phyloP scores from a whole-genome alignment of 2,329 filamentous ascomycete genomes.

The Cladosporium austrohemisphaericum region DNA sequence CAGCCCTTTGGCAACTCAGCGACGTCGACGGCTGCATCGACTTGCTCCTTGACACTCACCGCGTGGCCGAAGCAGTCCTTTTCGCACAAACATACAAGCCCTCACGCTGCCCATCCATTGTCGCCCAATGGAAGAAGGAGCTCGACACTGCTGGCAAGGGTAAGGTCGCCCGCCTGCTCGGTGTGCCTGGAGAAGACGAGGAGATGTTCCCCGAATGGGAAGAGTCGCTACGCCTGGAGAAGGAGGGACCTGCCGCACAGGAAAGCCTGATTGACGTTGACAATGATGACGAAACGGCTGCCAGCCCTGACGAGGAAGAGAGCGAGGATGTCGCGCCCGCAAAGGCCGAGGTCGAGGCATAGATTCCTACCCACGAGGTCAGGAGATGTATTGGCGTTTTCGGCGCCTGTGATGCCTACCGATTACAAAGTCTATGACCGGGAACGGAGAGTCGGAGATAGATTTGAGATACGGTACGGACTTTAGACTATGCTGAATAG shows the following conservation, averaged over 20 bases:
- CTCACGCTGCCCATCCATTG: slow-evolving; percentile 64
- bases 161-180: slow-evolving; percentile 79
- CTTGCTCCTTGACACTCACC: slow-evolving; percentile 72
- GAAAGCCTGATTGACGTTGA: slow-evolving; percentile 41
- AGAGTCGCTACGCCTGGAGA: slow-evolving; percentile 78
- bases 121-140: slow-evolving; percentile 74
- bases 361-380: no score
- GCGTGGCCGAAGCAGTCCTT: slow-evolving; percentile 79
- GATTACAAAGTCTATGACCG: no score
- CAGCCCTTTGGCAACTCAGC: slow-evolving; percentile 79
- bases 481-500: no score
- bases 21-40: slow-evolving; percentile 79
- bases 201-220: slow-evolving; percentile 94
- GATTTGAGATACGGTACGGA: no score
- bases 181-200: slow-evolving; percentile 65
- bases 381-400: no score
- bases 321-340: slow-evolving; percentile 54
- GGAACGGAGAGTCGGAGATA: no score
- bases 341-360: neutral
- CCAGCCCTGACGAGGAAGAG: slow-evolving; percentile 44
- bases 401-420: no score
- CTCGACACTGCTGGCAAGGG: slow-evolving; percentile 82
- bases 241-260: slow-evolving; percentile 56
- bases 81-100: slow-evolving; percentile 97
- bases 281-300: slow-evolving; percentile 48